phyloP scores from a whole-genome alignment of 345 rosid species.

The Eucalyptus erythrocorys region DNA sequence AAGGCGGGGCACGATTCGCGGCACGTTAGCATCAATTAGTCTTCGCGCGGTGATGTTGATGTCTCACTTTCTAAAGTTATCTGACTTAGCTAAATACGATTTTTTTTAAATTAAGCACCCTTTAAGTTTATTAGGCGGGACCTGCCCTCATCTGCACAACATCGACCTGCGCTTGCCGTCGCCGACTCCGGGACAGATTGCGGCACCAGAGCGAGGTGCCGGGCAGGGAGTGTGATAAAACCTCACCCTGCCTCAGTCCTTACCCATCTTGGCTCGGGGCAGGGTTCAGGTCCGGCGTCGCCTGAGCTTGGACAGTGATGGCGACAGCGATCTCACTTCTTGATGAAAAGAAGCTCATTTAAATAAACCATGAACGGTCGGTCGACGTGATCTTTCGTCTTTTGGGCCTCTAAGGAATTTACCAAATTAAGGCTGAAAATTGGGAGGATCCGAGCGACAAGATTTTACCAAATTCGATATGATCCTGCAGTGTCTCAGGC shows the following conservation, averaged over 20 bases:
- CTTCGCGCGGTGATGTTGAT: neutral
- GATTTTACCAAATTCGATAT: neutral
- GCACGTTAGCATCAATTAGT: neutral
- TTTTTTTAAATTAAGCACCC: neutral
- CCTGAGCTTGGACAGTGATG: neutral
- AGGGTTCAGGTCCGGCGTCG: neutral
- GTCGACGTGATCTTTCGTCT: neutral
- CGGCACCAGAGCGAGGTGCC: neutral
- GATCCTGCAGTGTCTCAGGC: neutral
- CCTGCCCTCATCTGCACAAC: neutral
- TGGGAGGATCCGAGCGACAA: neutral
- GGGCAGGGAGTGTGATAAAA: neutral
- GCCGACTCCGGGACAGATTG: neutral
- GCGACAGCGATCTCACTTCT: neutral
- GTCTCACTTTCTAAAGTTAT: neutral
- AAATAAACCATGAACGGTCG: neutral
- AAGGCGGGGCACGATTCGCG: neutral
- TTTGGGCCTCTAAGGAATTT: neutral
- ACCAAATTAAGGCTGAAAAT: neutral
- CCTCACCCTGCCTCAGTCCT: neutral
- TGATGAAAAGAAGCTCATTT: neutral
- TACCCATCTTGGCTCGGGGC: neutral
- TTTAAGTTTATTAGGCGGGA: too few relatives aligned
- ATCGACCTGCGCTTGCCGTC: neutral
- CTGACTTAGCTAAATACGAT: neutral